Evolutionary conservation across 2,329 filamentous ascomycete genomes (phyloP).

Genomic region (Aplosporella prunicola): DNA sequence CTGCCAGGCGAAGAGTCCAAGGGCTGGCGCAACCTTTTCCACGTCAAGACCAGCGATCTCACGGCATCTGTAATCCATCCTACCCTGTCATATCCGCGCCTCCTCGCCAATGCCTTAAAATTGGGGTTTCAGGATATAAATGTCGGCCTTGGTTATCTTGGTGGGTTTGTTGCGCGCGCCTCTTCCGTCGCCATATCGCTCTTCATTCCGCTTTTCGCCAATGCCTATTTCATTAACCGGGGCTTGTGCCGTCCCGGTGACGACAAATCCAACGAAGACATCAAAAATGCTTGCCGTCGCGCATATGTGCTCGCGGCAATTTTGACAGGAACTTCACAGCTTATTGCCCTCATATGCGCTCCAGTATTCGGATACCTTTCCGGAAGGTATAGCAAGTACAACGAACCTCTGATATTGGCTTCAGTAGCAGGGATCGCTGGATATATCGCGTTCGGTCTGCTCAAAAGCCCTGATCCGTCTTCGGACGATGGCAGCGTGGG

Average conservation of each 20-base stretch:
- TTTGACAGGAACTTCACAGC: constrained; percentile 79
- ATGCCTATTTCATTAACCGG: constrained; percentile 75
- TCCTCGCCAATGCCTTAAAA: constrained; percentile 33
- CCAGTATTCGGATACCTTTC: constrained; percentile 81
- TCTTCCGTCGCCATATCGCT: constrained; percentile 92
- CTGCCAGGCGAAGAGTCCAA: constrained; percentile 68
- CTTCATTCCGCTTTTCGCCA: constrained; percentile 88
- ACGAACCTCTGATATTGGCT: constrained; percentile 64
- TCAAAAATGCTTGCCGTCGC: constrained; percentile 74
- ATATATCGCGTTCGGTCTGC: constrained; percentile 65
- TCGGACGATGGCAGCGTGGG: constrained; percentile 57
- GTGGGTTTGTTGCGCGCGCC: constrained; percentile 81
- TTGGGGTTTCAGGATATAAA: constrained; percentile 66
- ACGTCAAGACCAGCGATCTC: constrained; percentile 15
- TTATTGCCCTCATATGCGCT: constrained; percentile 74
- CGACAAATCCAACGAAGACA: constrained; percentile 42
- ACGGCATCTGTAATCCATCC: constrained; percentile 20
- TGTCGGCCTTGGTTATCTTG: constrained; percentile 81
- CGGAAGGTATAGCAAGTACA: constrained; percentile 51
- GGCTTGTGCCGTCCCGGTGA: constrained; percentile 59
- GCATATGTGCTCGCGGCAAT: constrained; percentile 85
- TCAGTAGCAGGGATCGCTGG: constrained; percentile 66
- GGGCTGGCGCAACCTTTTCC: constrained; percentile 45
- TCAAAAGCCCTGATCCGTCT: constrained; percentile 66
- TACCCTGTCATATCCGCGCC: constrained; percentile 46